Percentiles rank a stretch among this genome's conserved stretches.
Evolutionary conservation across 2,329 filamentous ascomycete genomes (phyloP).

Genomic region (Alternaria postmessia): DNA sequence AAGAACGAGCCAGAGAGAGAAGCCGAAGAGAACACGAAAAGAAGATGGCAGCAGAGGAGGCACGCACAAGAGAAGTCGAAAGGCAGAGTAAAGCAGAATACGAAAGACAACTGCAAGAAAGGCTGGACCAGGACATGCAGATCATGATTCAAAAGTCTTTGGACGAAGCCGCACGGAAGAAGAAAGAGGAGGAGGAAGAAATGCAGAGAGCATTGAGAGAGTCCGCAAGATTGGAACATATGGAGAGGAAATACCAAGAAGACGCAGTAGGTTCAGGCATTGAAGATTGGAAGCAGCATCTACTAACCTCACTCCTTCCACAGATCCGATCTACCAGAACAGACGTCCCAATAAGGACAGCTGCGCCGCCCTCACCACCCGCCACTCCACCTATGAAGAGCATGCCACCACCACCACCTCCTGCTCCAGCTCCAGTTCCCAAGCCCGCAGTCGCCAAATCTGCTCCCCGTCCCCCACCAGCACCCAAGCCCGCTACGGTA

Average conservation of each 20-base stretch:
- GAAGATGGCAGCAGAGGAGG: slow-evolving; percentile 8
- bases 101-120: slow-evolving; percentile 9
- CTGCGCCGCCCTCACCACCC: slow-evolving; percentile 11
- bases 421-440: slow-evolving; percentile 12
- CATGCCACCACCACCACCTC: slow-evolving; percentile 12
- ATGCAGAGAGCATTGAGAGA: slow-evolving; percentile 15
- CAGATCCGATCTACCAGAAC: slow-evolving; percentile 8
- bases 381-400: slow-evolving; percentile 8
- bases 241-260: slow-evolving; percentile 7
- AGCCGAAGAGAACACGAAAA: background rate
- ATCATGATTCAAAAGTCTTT: slow-evolving; percentile 18
- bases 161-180: slow-evolving; percentile 12
- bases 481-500: slow-evolving; percentile 5
- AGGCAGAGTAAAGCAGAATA: slow-evolving; percentile 10
- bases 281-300: background rate
- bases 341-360: background rate
- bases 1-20: background rate
- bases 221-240: background rate
- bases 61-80: slow-evolving; percentile 5
- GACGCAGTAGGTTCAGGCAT: slow-evolving; percentile 9
- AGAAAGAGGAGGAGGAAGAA: slow-evolving; percentile 19
- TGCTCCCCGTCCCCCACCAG: slow-evolving; percentile 17
- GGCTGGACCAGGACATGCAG: slow-evolving; percentile 17
- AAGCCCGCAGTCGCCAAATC: slow-evolving; percentile 6
- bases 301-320: slow-evolving; percentile 4